Evolutionary conservation across 768 basidiomycete species (phyloP).

Genomic region (Tulasnella calospora): DNA sequence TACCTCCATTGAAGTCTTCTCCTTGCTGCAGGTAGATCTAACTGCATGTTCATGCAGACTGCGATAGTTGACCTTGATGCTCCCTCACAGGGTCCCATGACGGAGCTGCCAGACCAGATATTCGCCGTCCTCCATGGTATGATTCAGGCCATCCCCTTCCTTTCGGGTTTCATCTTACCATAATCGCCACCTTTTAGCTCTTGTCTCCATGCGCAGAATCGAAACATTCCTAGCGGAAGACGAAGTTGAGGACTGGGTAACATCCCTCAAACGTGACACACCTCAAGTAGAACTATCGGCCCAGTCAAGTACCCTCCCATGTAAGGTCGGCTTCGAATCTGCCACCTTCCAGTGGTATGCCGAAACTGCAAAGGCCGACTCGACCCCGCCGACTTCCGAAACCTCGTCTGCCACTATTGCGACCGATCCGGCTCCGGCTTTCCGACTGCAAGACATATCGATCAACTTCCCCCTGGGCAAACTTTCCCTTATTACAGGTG

Average conservation of each 20-base stretch:
- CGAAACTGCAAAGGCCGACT: background rate
- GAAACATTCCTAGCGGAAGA: conserved; percentile 65
- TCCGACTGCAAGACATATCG: conserved; percentile 54
- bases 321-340: conserved; percentile 48
- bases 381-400: background rate
- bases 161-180: background rate
- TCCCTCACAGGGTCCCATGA: conserved; percentile 50
- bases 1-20: conserved; percentile 72
- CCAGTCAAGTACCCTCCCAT: background rate
- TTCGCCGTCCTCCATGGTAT: conserved; percentile 60
- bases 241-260: conserved; percentile 76
- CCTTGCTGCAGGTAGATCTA: conserved; percentile 48
- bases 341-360: conserved; percentile 57
- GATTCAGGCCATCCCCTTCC: conserved; percentile 20
- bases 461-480: conserved; percentile 55
- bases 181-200: conserved; percentile 45
- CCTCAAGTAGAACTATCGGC: conserved; percentile 20
- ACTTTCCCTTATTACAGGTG: conserved; percentile 57
- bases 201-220: conserved; percentile 78
- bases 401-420: background rate
- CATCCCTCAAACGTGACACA: conserved; percentile 47
- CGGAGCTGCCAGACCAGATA: conserved; percentile 56
- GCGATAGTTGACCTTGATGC: background rate
- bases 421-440: conserved; percentile 32
- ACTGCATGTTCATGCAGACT: background rate